Conservation (phyloP, 306 rosid species). For the Vigna radiata region DNA sequence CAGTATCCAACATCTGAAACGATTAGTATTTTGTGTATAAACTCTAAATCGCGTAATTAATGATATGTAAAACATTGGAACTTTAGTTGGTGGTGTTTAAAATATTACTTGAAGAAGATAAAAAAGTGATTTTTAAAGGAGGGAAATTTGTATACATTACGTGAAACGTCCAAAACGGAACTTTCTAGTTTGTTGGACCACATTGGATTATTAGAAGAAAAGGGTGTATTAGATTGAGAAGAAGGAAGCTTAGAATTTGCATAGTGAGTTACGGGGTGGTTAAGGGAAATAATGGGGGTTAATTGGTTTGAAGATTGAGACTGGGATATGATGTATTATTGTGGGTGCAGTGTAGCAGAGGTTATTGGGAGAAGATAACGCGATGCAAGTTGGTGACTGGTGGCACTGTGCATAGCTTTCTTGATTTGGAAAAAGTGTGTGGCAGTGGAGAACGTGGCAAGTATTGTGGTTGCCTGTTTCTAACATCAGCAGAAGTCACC, state of each 20-base stretch:
- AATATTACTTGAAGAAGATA: not conserved
- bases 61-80: not conserved
- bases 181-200: not conserved
- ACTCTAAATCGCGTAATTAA: too few species aligned
- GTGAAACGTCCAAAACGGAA: not conserved
- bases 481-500: conserved; percentile 2
- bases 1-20: too few species aligned
- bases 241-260: not conserved
- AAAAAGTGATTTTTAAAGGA: not conserved
- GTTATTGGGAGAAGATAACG: conserved; percentile 44
- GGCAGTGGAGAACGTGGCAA: conserved; percentile 56
- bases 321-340: not conserved
- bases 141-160: not conserved
- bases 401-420: conserved; percentile 39
- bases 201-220: not conserved
- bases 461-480: conserved; percentile 51
- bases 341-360: not conserved
- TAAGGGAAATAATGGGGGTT: not conserved
- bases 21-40: too few species aligned
- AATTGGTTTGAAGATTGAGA: conserved; percentile 39
- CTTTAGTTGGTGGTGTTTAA: not conserved
- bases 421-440: conserved; percentile 57
- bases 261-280: not conserved
- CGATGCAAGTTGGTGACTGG: conserved; percentile 13
- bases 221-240: not conserved